Percentiles rank a stretch among this genome's conserved stretches.
phyloP scores from a whole-genome alignment of 805 yeast genomes.

The Zygosaccharomyces rouxii region DNA sequence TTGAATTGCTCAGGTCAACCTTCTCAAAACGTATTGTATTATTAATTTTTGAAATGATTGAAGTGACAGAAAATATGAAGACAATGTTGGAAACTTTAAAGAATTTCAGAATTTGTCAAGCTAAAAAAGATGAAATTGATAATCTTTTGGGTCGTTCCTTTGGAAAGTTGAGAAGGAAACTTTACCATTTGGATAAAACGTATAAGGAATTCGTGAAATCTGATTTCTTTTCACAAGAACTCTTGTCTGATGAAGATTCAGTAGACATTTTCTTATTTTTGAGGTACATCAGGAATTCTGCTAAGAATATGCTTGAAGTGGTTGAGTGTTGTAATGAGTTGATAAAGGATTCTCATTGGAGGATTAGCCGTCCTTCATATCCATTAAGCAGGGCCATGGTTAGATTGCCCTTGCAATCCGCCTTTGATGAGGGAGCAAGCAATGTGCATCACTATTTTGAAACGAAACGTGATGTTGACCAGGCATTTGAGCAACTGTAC shows the following conservation, averaged over 20 bases:
- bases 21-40: conserved; percentile 32
- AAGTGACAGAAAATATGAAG: conserved; percentile 26
- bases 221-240: conserved; percentile 35
- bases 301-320: conserved; percentile 34
- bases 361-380: conserved; percentile 37
- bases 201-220: conserved; percentile 38
- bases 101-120: neutral
- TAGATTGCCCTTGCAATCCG: conserved; percentile 41
- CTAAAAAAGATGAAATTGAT: conserved; percentile 9
- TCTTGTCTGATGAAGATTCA: conserved; percentile 35
- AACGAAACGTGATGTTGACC: conserved; percentile 43
- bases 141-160: conserved; percentile 15
- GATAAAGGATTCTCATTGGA: conserved; percentile 34
- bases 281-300: conserved; percentile 40
- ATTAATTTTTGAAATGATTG: conserved; percentile 34
- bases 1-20: conserved; percentile 32
- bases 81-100: conserved; percentile 12
- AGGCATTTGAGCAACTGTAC: conserved; percentile 42
- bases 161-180: conserved; percentile 27
- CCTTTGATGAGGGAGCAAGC: conserved; percentile 46
- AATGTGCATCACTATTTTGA: conserved; percentile 42
- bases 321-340: conserved; percentile 24
- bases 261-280: conserved; percentile 40
- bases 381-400: conserved; percentile 40
- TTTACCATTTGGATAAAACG: conserved; percentile 33